Percentiles rank a stretch among this genome's conserved stretches.
Conservation (phyloP, 2,329 filamentous ascomycete genomes). For the Microdochium bolleyi region DNA sequence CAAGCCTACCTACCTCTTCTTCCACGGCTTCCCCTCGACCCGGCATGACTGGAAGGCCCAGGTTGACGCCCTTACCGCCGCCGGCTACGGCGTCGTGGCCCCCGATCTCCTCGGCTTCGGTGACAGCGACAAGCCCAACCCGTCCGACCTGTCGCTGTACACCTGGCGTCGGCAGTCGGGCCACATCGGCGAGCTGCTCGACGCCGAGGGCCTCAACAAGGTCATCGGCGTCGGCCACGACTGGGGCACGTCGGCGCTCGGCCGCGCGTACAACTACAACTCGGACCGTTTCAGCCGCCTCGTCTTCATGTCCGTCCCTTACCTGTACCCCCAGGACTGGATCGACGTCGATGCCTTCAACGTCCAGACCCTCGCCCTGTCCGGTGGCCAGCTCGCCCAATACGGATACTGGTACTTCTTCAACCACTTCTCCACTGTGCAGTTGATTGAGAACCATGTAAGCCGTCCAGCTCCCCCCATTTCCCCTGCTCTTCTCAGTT, state of each 20-base stretch:
- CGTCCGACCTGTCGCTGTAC: slow-evolving; percentile 15
- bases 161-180: slow-evolving; percentile 19
- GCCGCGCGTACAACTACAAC: slow-evolving; percentile 4
- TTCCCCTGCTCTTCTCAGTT: too few relatives aligned
- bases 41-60: slow-evolving; percentile 33
- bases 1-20: slow-evolving; percentile 30
- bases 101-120: slow-evolving; percentile 31
- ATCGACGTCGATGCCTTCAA: background rate
- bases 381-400: background rate
- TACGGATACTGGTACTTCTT: slow-evolving; percentile 8
- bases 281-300: slow-evolving; percentile 5
- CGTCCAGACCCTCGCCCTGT: background rate
- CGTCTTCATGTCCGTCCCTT: slow-evolving; percentile 7
- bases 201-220: slow-evolving; percentile 10
- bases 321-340: background rate
- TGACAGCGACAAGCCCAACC: slow-evolving; percentile 19
- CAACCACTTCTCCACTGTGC: slow-evolving; percentile 2
- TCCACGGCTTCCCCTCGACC: slow-evolving; percentile 41
- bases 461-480: background rate
- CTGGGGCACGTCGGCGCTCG: slow-evolving; percentile 4
- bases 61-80: slow-evolving; percentile 19
- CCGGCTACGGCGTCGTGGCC: slow-evolving; percentile 32
- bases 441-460: slow-evolving; percentile 1
- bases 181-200: slow-evolving; percentile 23
- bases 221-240: slow-evolving; percentile 24